Conservation (phyloP, 1,284 basidiomycete species). For the Pisolithus thermaeus region DNA sequence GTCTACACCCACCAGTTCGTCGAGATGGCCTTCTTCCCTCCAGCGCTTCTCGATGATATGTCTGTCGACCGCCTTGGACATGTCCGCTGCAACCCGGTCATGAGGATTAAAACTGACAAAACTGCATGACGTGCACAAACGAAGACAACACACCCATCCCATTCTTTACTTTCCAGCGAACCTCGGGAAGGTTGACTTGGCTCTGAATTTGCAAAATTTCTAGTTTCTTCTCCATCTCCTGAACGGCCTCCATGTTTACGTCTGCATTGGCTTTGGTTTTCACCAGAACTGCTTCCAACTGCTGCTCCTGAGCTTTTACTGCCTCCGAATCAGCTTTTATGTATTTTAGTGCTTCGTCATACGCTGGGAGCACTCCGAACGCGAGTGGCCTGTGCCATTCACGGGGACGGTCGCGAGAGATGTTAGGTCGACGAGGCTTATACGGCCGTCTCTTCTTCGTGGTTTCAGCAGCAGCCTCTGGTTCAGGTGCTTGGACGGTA, state of each 20-base stretch:
- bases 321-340: constrained; percentile 47
- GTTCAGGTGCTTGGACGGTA: constrained; percentile 4
- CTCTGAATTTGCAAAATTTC: constrained; percentile 57
- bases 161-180: constrained; percentile 70
- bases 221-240: constrained; percentile 37
- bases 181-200: constrained; percentile 71
- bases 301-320: constrained; percentile 42
- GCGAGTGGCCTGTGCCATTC: constrained; percentile 66
- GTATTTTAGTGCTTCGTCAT: constrained; percentile 73
- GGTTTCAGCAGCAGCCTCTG: neutral
- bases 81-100: constrained; percentile 42
- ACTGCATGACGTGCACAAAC: constrained; percentile 1
- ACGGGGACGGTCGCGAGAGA: constrained; percentile 45
- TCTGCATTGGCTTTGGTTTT: constrained; percentile 26
- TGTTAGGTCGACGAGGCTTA: constrained; percentile 39
- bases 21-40: constrained; percentile 78
- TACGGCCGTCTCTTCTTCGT: constrained; percentile 7
- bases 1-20: constrained; percentile 63
- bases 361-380: constrained; percentile 68
- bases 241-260: constrained; percentile 33
- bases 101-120: neutral
- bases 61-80: constrained; percentile 66
- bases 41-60: constrained; percentile 81
- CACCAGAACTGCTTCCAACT: constrained; percentile 32
- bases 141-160: constrained; percentile 56